Conservation (phyloP, 164 flowering plant genomes). For the Santalum album region DNA sequence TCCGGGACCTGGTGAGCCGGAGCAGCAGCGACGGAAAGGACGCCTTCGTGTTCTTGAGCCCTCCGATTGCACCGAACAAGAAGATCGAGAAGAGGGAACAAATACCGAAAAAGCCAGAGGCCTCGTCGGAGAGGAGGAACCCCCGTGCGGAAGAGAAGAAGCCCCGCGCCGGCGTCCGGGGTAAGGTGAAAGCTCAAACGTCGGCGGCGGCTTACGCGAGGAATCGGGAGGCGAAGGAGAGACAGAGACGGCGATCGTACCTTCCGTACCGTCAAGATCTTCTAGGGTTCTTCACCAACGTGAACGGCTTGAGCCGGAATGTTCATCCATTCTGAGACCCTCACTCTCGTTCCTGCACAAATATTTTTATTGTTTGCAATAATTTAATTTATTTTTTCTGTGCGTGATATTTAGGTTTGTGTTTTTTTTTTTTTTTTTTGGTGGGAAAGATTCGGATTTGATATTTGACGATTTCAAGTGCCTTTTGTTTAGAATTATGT, state of each 20-base stretch:
- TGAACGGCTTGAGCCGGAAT: slow-evolving; percentile 32
- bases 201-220: not conserved
- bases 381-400: not conserved
- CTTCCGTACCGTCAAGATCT: not conserved
- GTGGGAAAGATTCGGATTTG: too few relatives aligned
- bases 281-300: slow-evolving; percentile 47
- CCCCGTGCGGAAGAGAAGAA: too few relatives aligned
- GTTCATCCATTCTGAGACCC: slow-evolving; percentile 25
- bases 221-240: not conserved
- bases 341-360: too few relatives aligned
- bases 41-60: not conserved
- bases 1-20: not conserved
- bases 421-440: too few relatives aligned
- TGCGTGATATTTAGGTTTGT: too few relatives aligned
- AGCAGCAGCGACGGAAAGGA: slow-evolving; percentile 3
- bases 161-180: not conserved
- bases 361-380: not conserved
- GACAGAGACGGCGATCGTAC: not conserved
- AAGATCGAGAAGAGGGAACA: not conserved
- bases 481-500: too few relatives aligned
- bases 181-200: not conserved
- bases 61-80: not conserved
- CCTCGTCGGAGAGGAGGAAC: not conserved
- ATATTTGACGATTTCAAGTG: too few relatives aligned
- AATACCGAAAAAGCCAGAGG: too few relatives aligned